Percentiles rank a stretch among this genome's conserved stretches.
Evolutionary conservation across 2,329 filamentous ascomycete species (phyloP).

Genomic region (Myriosclerotinia duriaeana): DNA sequence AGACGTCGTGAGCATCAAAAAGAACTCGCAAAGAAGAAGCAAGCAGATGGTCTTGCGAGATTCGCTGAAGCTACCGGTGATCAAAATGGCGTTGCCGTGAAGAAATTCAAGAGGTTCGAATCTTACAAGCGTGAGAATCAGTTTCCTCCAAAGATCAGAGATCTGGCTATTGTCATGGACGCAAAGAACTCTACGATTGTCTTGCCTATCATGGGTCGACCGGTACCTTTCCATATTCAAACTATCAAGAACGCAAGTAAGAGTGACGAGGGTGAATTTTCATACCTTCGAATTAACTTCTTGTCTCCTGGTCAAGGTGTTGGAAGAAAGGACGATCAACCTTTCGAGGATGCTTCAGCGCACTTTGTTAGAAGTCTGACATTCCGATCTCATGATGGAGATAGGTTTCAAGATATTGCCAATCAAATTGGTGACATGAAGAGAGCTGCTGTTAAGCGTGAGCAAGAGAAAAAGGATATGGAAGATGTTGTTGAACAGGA

Average conservation of each 20-base stretch:
- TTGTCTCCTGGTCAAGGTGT: constrained; percentile 96
- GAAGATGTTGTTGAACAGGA: constrained; percentile 99
- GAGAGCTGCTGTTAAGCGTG: constrained; percentile 84
- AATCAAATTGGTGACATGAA: constrained; percentile 95
- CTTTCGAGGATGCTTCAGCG: constrained; percentile 92
- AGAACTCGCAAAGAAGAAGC: constrained; percentile 82
- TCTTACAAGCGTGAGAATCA: constrained; percentile 99
- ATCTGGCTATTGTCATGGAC: constrained; percentile 87
- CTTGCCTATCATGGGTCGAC: constrained; percentile 93
- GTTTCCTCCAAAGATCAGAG: constrained; percentile 77
- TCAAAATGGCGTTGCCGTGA: constrained; percentile 86
- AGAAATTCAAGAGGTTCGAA: constrained; percentile 98
- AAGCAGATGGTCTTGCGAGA: constrained; percentile 78
- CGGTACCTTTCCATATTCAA: constrained; percentile 95
- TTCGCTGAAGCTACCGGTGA: constrained; percentile 84
- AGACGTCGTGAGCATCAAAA: constrained; percentile 89
- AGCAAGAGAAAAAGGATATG: constrained; percentile 99
- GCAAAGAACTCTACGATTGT: constrained; percentile 87
- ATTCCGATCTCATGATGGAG: constrained; percentile 85
- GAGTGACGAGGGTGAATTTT: constrained; percentile 91
- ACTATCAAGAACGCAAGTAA: constrained; percentile 99
- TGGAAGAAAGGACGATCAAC: constrained; percentile 93
- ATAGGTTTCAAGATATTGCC: constrained; percentile 86
- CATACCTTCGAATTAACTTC: constrained; percentile 95
- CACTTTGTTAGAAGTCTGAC: constrained; percentile 96